These are phyloP conservation scores for Coriaria nepalensis DNA, from an alignment of 306 rosid species.

Conservation along the genomic window DNA sequence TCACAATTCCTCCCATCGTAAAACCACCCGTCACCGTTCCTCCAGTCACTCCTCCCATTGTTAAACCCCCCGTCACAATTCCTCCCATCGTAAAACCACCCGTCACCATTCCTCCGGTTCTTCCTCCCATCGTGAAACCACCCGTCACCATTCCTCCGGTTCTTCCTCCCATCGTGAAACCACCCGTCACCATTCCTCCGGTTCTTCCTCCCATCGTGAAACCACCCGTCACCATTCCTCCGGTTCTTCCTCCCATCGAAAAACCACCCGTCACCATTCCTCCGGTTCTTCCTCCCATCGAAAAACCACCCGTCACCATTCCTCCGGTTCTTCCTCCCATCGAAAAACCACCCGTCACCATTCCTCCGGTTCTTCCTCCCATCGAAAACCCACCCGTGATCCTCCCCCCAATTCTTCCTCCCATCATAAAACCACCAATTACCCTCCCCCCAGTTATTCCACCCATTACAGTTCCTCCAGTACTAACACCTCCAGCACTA, in stretches of 20 bases:
- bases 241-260: conserved; percentile 3
- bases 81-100: conserved; percentile 6
- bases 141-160: conserved; percentile 13
- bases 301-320: background rate
- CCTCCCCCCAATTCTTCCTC: too few species aligned
- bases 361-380: too few species aligned
- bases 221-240: conserved; percentile 14
- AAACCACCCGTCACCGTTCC: conserved; percentile 3
- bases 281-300: too few species aligned
- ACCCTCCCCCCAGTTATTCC: conserved; percentile 7
- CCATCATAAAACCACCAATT: conserved; percentile 5
- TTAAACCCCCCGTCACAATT: conserved; percentile 17
- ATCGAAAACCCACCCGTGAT: background rate
- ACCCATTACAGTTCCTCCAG: conserved; percentile 9
- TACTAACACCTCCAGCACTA: background rate
- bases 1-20: conserved; percentile 13
- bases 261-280: conserved; percentile 18
- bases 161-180: conserved; percentile 6
- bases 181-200: conserved; percentile 15
- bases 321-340: conserved; percentile 22
- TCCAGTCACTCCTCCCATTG: conserved; percentile 14
- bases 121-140: conserved; percentile 10
- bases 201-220: background rate
- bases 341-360: conserved; percentile 15
- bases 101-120: background rate